phyloP scores from a whole-genome alignment of 2,329 filamentous ascomycete genomes.

The Diaporthe helianthi region DNA sequence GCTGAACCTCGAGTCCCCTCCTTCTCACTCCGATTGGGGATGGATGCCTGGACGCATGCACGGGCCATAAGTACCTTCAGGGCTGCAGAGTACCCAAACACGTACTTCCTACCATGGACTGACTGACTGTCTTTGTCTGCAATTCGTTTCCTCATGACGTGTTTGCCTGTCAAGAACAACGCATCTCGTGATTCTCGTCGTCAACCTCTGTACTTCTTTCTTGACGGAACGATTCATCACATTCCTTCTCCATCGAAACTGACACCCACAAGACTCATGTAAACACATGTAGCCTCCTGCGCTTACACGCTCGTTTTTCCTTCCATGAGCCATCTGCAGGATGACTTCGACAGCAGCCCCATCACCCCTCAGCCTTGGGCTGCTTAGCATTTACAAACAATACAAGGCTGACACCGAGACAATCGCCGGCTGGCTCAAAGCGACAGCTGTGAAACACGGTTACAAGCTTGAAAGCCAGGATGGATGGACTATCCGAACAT shows the following conservation, averaged over 20 bases:
- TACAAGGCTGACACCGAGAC: conserved; percentile 24
- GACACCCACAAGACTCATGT: neutral
- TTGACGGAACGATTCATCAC: neutral
- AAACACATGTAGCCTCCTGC: neutral
- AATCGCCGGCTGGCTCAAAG: conserved; percentile 13
- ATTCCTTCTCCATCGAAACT: neutral
- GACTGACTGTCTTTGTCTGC: neutral
- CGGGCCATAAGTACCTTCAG: neutral
- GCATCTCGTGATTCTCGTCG: too few species aligned
- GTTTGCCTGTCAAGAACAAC: neutral
- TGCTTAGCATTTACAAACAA: conserved; percentile 12
- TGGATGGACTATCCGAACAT: neutral
- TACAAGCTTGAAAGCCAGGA: conserved; percentile 9
- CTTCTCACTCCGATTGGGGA: neutral
- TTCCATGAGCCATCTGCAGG: neutral
- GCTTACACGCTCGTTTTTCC: too few species aligned
- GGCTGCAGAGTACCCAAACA: neutral
- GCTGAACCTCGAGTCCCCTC: neutral
- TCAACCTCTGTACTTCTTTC: neutral
- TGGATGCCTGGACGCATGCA: neutral
- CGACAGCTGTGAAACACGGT: conserved; percentile 6
- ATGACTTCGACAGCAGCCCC: neutral
- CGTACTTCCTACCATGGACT: neutral
- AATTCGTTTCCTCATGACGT: neutral
- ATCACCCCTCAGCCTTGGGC: neutral